Evolutionary conservation across 495 filamentous ascomycete species (phyloP), one percentile per base, ranked within the genome.

Genomic region (Hypoxylon trugodes): DNA sequence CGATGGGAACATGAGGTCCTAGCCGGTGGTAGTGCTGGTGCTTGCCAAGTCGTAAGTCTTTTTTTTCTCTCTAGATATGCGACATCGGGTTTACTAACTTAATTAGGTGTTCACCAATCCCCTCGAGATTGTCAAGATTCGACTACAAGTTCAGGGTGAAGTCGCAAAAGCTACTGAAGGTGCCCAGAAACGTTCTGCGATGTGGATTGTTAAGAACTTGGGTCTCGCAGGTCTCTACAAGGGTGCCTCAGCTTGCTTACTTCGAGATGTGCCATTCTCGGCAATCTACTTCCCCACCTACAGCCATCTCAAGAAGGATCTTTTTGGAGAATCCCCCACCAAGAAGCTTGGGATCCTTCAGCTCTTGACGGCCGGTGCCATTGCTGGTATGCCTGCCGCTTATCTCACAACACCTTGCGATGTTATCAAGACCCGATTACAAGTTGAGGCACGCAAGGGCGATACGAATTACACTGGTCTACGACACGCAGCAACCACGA

Each of bases 271-370:
- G 4, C 95, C 95, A 2, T 98, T 98, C 81, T 97, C 93, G 38
- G 93, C 92, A 57, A 98, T 98, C 71, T 98, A 98, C 80, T 98
- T 98, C 86, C 94, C 96, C 7, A 90, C 91, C 16, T 98, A 98
- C 79, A 88, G 86, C 59, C 95, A 98, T 74, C 79, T 98, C 48
- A 98, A 98, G 81, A 83, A 86, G 68, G 95, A 96, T 76, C 82
- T 90, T 71, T 98, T 98, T 68, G 95, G 95, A 75, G 95, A 98
- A 76, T 85, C 87, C 8, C 82, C 82, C n/a, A 90, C 86, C 41
- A 92, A 96, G 79, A 93, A 91, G 73, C 90, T 98, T 36, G 93
- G 95, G 26, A 84, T 98, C 45, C 61, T 97, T 18, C 95, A 98
- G 76, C 90, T 98, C 50, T 86, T 98, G 6, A 94, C 91, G 1